Evolutionary conservation across 1,284 basidiomycete species (phyloP), one percentile per base, ranked within the genome.

Genomic region (Puccinia triticina): DNA sequence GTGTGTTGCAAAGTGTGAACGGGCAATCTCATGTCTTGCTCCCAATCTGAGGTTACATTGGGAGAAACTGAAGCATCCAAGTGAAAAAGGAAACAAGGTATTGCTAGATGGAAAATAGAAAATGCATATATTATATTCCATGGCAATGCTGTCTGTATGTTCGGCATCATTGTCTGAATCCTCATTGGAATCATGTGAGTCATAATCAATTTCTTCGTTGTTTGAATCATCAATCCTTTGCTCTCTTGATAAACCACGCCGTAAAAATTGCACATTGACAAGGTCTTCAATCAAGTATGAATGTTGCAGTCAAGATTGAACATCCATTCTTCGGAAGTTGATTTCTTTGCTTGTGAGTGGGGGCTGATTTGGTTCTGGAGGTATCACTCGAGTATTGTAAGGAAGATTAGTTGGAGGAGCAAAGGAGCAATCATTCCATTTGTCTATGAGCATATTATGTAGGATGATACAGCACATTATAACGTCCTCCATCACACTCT

Each of bases 381-480:
- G 21, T 5, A 11, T 43, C 1, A 67, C 64, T 43, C n/a, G 3
- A 7, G 26, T 43, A 7, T 67, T 43, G 64, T 67, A n/a, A 40
- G 64, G 64, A 14, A 67, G 34, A 23, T 7, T 64, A 11, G 32
- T 4, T 18, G 18, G 40, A 43, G 29, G 5, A 40, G 34, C 2
- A n/a, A 43, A 37, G 5, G 10, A 18, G 14, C 18, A n/a, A 7
- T 2, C 21, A 8, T 67, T 21, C 5, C 53, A 23, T n/a, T 67
- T 14, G 8, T 67, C 18, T 7, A 67, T 67, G 10, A 67, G 40
- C 64, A 67, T 67, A 37, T 67, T 67, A 37, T 67, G 64, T 11
- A 67, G 37, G n/a, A 67, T 67, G 7, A 67, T n/a, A 43, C 64
- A 67, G 18, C 64, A 67, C 1, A 67, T 11, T 14, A 67, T 67